A percentile compares a stretch with the other conserved stretches of the same genome.
These are phyloP conservation scores for Talaromyces sp. DNA, from an alignment of 2,329 filamentous ascomycete genomes.

Conservation along the genomic window DNA sequence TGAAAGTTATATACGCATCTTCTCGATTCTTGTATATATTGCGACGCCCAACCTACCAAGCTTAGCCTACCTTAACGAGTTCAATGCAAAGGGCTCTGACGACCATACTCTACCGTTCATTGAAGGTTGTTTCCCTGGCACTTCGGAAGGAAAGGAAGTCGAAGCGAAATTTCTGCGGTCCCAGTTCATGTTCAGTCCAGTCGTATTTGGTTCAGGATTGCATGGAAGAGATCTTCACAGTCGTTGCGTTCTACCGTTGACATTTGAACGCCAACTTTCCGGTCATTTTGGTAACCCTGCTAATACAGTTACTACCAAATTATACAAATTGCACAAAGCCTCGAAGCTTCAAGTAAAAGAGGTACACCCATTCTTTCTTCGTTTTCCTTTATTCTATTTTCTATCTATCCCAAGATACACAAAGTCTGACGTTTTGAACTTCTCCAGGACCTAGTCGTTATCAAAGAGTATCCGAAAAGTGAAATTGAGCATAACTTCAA, in stretches of 20 bases:
- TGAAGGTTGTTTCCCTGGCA: not conserved
- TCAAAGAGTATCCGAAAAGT: slow-evolving; percentile 10
- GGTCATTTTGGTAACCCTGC: not conserved
- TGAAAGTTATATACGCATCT: not conserved
- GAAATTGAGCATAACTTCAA: slow-evolving; percentile 8
- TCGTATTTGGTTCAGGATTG: not conserved
- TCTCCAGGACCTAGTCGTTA: not conserved
- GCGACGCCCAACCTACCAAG: not conserved
- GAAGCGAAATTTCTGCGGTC: not conserved
- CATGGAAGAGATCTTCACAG: not conserved
- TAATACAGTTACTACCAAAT: not conserved
- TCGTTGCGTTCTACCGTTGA: not conserved
- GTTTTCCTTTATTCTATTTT: not conserved
- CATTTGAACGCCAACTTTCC: not conserved
- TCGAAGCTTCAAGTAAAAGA: not conserved
- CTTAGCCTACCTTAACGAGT: not conserved
- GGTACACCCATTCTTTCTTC: not conserved
- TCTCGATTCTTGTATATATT: not conserved
- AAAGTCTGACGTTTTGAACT: not conserved
- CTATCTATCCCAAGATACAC: not conserved
- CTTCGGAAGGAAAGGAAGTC: not conserved
- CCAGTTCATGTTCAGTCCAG: not conserved
- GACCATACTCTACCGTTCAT: not conserved
- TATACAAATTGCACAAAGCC: not conserved
- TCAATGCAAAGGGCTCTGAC: not conserved